Conservation (phyloP, 2,329 filamentous ascomycete species). For the Fusarium sp. region DNA sequence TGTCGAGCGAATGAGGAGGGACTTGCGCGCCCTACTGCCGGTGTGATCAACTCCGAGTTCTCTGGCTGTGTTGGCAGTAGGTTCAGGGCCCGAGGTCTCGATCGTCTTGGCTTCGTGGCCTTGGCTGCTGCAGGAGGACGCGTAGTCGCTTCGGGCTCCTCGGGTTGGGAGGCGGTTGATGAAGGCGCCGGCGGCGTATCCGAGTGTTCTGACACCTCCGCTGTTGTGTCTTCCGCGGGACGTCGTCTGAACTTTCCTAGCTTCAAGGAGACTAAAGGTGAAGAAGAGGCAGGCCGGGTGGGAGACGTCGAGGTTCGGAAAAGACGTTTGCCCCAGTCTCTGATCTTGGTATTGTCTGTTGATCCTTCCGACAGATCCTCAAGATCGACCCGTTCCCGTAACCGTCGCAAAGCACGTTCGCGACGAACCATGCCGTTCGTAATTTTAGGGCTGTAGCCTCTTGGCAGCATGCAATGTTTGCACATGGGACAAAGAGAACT, state of each 20-base stretch:
- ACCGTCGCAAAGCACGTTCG: slow-evolving; percentile 71
- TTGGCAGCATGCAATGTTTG: slow-evolving; percentile 81
- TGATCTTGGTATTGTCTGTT: slow-evolving; percentile 47
- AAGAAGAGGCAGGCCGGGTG: slow-evolving; percentile 30
- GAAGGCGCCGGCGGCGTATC: slow-evolving; percentile 12
- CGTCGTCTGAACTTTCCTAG: slow-evolving; percentile 28
- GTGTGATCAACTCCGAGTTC: slow-evolving; percentile 44
- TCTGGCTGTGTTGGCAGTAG: slow-evolving; percentile 52
- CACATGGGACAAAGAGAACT: slow-evolving; percentile 92
- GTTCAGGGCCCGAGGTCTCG: slow-evolving; percentile 44
- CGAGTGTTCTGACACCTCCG: slow-evolving; percentile 2
- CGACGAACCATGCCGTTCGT: slow-evolving; percentile 88
- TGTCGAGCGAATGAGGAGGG: slow-evolving; percentile 55
- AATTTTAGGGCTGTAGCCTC: slow-evolving; percentile 70
- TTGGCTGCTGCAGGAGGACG: slow-evolving; percentile 29
- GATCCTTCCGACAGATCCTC: slow-evolving; percentile 50
- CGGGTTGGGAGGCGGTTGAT: slow-evolving; percentile 14
- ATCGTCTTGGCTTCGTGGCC: slow-evolving; percentile 41
- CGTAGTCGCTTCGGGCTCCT: slow-evolving; percentile 23
- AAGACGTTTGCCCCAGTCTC: slow-evolving; percentile 49
- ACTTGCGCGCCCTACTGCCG: slow-evolving; percentile 49
- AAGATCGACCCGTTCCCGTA: slow-evolving; percentile 62
- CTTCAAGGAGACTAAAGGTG: slow-evolving; percentile 44
- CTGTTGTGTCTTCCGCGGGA: slow-evolving; percentile 11
- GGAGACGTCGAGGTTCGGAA: slow-evolving; percentile 44